phyloP scores from a whole-genome alignment of 2,329 filamentous ascomycete species.

The Xylariaceae sp. region DNA sequence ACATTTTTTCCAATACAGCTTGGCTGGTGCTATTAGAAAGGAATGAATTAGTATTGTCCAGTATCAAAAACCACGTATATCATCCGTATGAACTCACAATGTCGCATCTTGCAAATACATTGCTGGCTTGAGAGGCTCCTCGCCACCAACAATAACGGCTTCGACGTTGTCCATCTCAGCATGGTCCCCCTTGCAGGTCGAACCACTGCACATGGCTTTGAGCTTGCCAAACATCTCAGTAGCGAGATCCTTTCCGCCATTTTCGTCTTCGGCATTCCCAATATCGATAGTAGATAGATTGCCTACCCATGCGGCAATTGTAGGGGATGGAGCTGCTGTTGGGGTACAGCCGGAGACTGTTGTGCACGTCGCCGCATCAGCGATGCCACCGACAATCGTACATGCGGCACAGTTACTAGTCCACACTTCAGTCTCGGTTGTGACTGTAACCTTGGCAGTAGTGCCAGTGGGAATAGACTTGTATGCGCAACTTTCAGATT shows the following conservation, averaged over 20 bases:
- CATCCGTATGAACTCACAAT: constrained; percentile 1
- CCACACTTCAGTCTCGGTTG: neutral
- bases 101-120: constrained; percentile 1
- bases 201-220: neutral
- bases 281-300: constrained; percentile 12
- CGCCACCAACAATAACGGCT: neutral
- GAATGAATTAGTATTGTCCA: neutral
- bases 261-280: constrained; percentile 10
- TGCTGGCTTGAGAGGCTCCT: neutral
- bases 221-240: constrained; percentile 6
- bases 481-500: constrained; percentile 1
- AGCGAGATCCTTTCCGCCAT: constrained; percentile 6
- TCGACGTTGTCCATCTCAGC: constrained; percentile 11
- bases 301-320: constrained; percentile 9
- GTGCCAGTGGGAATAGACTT: neutral
- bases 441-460: neutral
- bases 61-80: too few relatives aligned
- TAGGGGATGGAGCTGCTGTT: constrained; percentile 3
- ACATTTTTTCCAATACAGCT: neutral
- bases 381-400: constrained; percentile 10
- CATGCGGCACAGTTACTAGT: constrained; percentile 8
- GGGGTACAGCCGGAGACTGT: constrained; percentile 9
- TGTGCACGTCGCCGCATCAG: constrained; percentile 12
- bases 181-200: neutral
- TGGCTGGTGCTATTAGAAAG: neutral